A percentile compares a stretch with the other conserved stretches of the same genome.
Conservation (phyloP, 1,284 basidiomycete species). For the Fomitopsis pinicola region DNA sequence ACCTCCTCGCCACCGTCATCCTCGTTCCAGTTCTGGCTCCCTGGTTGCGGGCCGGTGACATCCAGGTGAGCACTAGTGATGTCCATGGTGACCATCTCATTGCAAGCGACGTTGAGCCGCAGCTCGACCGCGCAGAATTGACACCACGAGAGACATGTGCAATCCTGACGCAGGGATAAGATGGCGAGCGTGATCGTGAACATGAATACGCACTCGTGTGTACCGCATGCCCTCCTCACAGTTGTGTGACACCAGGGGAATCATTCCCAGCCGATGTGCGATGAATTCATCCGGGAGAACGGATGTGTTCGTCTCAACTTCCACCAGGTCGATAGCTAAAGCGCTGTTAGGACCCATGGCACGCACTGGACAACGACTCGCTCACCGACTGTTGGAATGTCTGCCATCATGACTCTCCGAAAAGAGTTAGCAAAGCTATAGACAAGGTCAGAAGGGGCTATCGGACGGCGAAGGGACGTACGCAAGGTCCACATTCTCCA, state of each 20-base stretch:
- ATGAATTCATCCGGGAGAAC: conserved; percentile 98
- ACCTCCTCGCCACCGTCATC: conserved; percentile 64
- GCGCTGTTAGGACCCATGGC: not conserved
- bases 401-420: conserved; percentile 90
- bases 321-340: conserved; percentile 94
- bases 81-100: conserved; percentile 66
- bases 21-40: conserved; percentile 25
- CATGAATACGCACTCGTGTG: conserved; percentile 52
- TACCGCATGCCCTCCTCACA: conserved; percentile 85
- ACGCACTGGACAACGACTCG: conserved; percentile 9
- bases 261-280: conserved; percentile 92
- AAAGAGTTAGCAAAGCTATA: conserved; percentile 84
- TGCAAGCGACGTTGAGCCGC: conserved; percentile 67
- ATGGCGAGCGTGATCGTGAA: not conserved
- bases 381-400: conserved; percentile 90
- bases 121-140: conserved; percentile 79
- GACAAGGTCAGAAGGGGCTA: conserved; percentile 3
- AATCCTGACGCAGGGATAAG: conserved; percentile 57
- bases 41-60: conserved; percentile 31
- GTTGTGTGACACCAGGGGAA: conserved; percentile 84
- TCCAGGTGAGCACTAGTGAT: conserved; percentile 80
- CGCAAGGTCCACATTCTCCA: conserved; percentile 92
- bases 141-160: conserved; percentile 77
- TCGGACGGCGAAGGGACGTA: conserved; percentile 33
- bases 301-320: conserved; percentile 88